phyloP scores from a whole-genome alignment of 768 basidiomycete genomes.

The Amanita phalloides region DNA sequence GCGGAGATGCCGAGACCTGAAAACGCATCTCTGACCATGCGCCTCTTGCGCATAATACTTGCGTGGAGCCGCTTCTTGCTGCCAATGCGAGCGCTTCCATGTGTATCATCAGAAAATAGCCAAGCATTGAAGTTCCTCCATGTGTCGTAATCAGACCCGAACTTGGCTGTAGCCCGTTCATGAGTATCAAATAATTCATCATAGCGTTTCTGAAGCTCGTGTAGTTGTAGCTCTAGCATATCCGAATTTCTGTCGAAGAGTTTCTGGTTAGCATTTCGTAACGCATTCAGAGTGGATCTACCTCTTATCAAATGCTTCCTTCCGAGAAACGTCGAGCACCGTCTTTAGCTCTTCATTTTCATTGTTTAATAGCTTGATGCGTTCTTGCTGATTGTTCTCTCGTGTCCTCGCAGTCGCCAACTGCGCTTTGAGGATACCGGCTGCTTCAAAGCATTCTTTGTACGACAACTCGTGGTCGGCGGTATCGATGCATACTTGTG shows the following conservation, averaged over 20 bases:
- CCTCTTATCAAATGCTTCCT: not conserved
- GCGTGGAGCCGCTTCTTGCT: slow-evolving; percentile 14
- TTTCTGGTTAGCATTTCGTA: not conserved
- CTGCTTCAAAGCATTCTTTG: slow-evolving; percentile 23
- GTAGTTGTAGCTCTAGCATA: slow-evolving; percentile 17
- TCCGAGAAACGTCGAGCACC: not conserved
- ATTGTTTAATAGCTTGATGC: slow-evolving; percentile 14
- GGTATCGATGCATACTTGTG: slow-evolving; percentile 28
- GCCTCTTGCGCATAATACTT: slow-evolving; percentile 13
- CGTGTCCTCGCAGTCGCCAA: slow-evolving; percentile 14
- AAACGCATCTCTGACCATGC: slow-evolving; percentile 14
- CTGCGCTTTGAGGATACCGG: slow-evolving; percentile 21
- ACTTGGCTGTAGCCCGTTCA: slow-evolving; percentile 33
- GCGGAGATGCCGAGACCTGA: slow-evolving; percentile 6
- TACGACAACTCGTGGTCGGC: slow-evolving; percentile 23
- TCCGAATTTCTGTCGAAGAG: slow-evolving; percentile 4
- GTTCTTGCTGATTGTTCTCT: slow-evolving; percentile 13
- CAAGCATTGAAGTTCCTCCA: slow-evolving; percentile 37
- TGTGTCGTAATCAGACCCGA: slow-evolving; percentile 41
- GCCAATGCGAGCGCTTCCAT: slow-evolving; percentile 18
- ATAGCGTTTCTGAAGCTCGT: slow-evolving; percentile 28
- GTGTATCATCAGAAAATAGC: slow-evolving; percentile 23
- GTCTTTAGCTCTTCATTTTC: slow-evolving; percentile 15
- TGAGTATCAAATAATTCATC: slow-evolving; percentile 33
- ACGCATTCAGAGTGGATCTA: slow-evolving; percentile 1